Percentiles rank a stretch among this genome's conserved stretches.
These are phyloP conservation scores for Peronospora belbahrii DNA, from an alignment of 352 stramenopile genomes.

Conservation along the genomic window DNA sequence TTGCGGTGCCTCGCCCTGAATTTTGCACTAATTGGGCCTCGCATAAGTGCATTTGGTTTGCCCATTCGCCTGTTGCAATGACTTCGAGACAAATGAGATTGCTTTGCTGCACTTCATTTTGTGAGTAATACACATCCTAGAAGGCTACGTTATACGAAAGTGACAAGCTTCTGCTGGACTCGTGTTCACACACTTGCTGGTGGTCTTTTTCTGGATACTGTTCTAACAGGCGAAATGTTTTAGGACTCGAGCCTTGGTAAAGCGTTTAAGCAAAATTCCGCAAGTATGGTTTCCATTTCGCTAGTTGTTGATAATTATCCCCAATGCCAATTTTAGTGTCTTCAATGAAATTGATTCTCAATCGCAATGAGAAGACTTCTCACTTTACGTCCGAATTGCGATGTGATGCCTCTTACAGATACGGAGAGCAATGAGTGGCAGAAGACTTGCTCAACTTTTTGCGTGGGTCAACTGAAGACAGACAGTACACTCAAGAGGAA, in stretches of 20 bases:
- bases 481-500: neutral
- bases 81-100: slow-evolving; percentile 25
- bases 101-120: slow-evolving; percentile 50
- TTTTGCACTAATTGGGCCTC: slow-evolving; percentile 24
- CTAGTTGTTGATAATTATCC: slow-evolving; percentile 37
- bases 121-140: slow-evolving; percentile 64
- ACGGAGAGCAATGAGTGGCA: slow-evolving; percentile 39
- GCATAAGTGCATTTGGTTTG: slow-evolving; percentile 14
- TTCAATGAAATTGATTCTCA: slow-evolving; percentile 63
- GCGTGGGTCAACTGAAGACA: slow-evolving; percentile 31
- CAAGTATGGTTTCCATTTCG: slow-evolving; percentile 48
- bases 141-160: slow-evolving; percentile 47
- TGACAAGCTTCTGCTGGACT: slow-evolving; percentile 61
- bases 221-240: slow-evolving; percentile 45
- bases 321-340: slow-evolving; percentile 40
- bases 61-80: slow-evolving; percentile 27
- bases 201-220: slow-evolving; percentile 47
- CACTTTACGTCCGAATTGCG: slow-evolving; percentile 53
- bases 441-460: slow-evolving; percentile 20
- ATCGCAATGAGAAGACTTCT: too few species aligned
- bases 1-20: slow-evolving; percentile 51
- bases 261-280: too few species aligned
- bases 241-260: too few species aligned
- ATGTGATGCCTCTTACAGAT: slow-evolving; percentile 39
- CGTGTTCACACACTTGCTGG: slow-evolving; percentile 42